These are phyloP conservation scores for Trichoderma hamatum DNA, from an alignment of 2,329 filamentous ascomycete species.

Conservation along the genomic window DNA sequence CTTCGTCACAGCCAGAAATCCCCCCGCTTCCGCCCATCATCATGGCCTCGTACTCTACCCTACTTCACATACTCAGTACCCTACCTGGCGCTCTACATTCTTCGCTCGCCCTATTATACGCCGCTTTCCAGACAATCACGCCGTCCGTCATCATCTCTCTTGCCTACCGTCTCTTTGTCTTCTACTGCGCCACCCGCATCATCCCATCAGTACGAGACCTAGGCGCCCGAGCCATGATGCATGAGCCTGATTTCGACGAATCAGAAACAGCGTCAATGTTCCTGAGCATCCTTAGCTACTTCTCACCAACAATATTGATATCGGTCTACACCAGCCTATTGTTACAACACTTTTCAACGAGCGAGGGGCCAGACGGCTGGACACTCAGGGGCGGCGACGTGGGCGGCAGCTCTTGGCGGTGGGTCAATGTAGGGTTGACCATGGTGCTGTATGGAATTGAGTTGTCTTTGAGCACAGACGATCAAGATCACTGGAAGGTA, in stretches of 20 bases:
- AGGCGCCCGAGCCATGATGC: constrained; percentile 78
- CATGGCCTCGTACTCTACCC: constrained; percentile 95
- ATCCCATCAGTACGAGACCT: constrained; percentile 91
- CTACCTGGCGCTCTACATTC: constrained; percentile 84
- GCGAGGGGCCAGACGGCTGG: constrained; percentile 74
- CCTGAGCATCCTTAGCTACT: constrained; percentile 85
- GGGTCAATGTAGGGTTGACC: constrained; percentile 88
- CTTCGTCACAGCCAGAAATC: constrained; percentile 74
- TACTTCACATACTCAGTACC: constrained; percentile 80
- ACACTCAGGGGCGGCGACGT: constrained; percentile 77
- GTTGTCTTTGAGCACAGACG: constrained; percentile 81
- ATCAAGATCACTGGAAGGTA: constrained; percentile 93
- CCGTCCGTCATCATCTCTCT: constrained; percentile 95
- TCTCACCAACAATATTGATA: constrained; percentile 91
- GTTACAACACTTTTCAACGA: constrained; percentile 91
- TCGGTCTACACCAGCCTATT: constrained; percentile 94
- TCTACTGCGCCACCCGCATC: constrained; percentile 93
- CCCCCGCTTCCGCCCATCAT: constrained; percentile 96
- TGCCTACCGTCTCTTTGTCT: constrained; percentile 89
- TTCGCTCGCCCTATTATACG: constrained; percentile 81
- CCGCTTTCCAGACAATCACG: constrained; percentile 92
- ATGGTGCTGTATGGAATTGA: constrained; percentile 91
- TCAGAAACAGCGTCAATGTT: constrained; percentile 79
- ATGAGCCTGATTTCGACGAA: constrained; percentile 85
- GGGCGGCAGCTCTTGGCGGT: constrained; percentile 86